Conservation (phyloP, 352 stramenopile genomes). For the Phytophthora constricta region DNA sequence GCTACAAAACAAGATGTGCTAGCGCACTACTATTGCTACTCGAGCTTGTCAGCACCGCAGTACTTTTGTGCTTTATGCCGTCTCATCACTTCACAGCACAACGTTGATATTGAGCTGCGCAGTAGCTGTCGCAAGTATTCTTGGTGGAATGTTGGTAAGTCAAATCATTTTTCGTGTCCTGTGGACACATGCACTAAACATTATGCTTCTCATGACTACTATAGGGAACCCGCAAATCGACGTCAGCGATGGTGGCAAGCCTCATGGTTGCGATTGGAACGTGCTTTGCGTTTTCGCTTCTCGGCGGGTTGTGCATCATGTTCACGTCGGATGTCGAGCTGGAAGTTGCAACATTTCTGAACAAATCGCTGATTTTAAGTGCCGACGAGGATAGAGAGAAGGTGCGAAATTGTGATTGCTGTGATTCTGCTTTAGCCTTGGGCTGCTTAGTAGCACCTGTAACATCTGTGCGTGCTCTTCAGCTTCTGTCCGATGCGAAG, state of each 20-base stretch:
- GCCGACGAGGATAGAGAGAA: conserved; percentile 44
- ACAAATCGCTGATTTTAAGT: conserved; percentile 49
- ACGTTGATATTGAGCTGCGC: conserved; percentile 44
- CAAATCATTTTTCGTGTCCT: not conserved
- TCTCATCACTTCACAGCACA: conserved; percentile 41
- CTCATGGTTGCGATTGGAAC: conserved; percentile 59
- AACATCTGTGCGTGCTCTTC: not conserved
- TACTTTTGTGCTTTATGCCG: conserved; percentile 53
- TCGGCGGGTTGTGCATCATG: conserved; percentile 67
- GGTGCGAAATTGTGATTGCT: conserved; percentile 39
- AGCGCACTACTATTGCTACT: conserved; percentile 44
- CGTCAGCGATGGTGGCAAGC: conserved; percentile 54
- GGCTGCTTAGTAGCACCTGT: too few relatives aligned
- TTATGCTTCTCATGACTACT: not conserved
- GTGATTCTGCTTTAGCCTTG: too few relatives aligned
- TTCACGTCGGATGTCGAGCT: conserved; percentile 51
- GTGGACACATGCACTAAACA: not conserved
- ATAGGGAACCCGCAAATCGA: conserved; percentile 59
- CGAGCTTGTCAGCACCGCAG: conserved; percentile 43
- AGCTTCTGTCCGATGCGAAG: conserved; percentile 57
- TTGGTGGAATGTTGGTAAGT: conserved; percentile 56
- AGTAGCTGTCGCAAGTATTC: conserved; percentile 49
- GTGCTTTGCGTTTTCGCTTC: conserved; percentile 55
- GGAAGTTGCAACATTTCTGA: conserved; percentile 56
- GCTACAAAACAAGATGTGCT: conserved; percentile 53